Evolutionary conservation across 352 stramenopile genomes (phyloP), one percentile per base, ranked within the genome.

Genomic region (Phytophthora citricola): DNA sequence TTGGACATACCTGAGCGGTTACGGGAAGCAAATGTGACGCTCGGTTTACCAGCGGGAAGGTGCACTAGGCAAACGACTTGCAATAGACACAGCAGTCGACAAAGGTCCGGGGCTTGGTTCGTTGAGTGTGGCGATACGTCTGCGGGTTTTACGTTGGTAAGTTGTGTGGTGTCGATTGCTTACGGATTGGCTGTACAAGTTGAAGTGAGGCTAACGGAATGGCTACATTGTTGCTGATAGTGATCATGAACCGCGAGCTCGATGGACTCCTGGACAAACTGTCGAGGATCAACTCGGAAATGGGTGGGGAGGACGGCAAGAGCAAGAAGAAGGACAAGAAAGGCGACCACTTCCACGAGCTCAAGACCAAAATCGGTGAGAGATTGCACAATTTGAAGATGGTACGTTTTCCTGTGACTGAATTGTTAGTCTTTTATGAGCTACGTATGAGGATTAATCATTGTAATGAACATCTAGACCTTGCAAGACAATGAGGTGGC

Each of bases 291-390:
- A 91, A 95, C 62, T 75, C 88, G 34, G 83, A 94, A 50, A 93
- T 93, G 83, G 81, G 83, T 17, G 83, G 86, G 4, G 75, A 92
- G 7, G 85, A 93, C 22, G 73, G 81, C 32, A 86, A 86, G 51
- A 76, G 83, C 60, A 90, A 92, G 58, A 82, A 83, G 43, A 87
- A 72, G 48, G 81, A 85, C 50, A 85, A 87, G 62, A 81, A 74
- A 27, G 74, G 70, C 45, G 86, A 94, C 63, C 78, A 78, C 36
- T 93, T 95, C 66, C 81, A 93, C 60, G 85, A 94, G 27, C 81
- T 94, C 52, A 93, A 92, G 60, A 78, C 68, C 20, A 89, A 91
- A 68, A 85, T 94, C 58, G 78, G 76, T 50, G 88, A 94, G 61
- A 81, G 88, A 8, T 71, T 94, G 41, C 86, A 94, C 63, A 71